Percentiles rank a stretch among this genome's conserved stretches.
Conservation (phyloP, 495 filamentous ascomycete species). For the Penicillium chermesinum region DNA sequence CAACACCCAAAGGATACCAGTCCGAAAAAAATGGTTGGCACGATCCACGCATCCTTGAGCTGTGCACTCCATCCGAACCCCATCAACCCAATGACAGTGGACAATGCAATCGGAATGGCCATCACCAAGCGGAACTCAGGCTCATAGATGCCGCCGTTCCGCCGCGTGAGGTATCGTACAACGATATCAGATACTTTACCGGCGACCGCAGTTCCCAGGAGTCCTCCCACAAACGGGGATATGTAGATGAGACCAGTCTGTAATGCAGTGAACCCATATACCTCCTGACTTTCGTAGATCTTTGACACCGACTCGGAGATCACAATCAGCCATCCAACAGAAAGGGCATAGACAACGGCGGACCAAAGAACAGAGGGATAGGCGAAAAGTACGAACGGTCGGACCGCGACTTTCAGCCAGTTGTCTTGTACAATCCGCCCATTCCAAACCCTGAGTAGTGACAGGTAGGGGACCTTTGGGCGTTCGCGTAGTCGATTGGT, state of each 20-base stretch:
- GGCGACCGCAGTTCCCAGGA: slow-evolving; percentile 86
- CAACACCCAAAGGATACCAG: slow-evolving; percentile 91
- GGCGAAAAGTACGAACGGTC: slow-evolving; percentile 79
- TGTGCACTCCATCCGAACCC: slow-evolving; percentile 89
- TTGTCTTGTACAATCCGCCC: slow-evolving; percentile 72
- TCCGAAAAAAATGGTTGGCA: slow-evolving; percentile 90
- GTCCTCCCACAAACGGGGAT: slow-evolving; percentile 80
- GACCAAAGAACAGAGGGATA: slow-evolving; percentile 94
- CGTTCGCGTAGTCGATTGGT: slow-evolving; percentile 54
- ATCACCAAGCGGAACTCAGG: slow-evolving; percentile 94
- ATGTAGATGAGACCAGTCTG: slow-evolving; percentile 85
- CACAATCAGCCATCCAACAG: slow-evolving; percentile 94
- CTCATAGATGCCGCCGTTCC: slow-evolving; percentile 93
- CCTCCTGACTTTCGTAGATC: slow-evolving; percentile 61
- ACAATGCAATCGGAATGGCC: slow-evolving; percentile 73
- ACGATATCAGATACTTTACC: slow-evolving; percentile 85
- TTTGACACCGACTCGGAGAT: slow-evolving; percentile 79
- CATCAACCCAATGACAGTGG: slow-evolving; percentile 82
- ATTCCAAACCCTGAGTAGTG: slow-evolving; percentile 67
- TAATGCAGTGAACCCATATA: slow-evolving; percentile 75
- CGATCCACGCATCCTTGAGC: slow-evolving; percentile 73
- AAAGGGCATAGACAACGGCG: slow-evolving; percentile 76
- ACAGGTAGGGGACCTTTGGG: slow-evolving; percentile 61
- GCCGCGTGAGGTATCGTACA: slow-evolving; percentile 68
- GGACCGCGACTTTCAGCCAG: slow-evolving; percentile 69